Evolutionary conservation across 2,329 filamentous ascomycete species (phyloP).

Genomic region (Neofusicoccum ribis): DNA sequence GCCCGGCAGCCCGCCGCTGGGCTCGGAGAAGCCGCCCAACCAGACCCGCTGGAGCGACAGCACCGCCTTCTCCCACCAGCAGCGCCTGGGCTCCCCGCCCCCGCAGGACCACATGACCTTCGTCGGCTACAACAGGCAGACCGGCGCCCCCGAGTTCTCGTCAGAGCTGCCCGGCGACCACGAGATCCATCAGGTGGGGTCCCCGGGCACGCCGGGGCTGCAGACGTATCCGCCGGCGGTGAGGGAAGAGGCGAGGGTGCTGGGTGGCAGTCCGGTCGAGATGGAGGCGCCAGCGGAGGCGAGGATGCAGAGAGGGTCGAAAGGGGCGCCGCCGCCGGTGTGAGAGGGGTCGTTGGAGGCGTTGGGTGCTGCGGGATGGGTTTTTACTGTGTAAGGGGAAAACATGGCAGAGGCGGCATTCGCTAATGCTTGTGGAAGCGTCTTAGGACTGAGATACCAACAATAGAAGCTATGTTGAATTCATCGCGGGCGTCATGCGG

Average conservation of each 20-base stretch:
- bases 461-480: not conserved
- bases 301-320: no score
- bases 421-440: not conserved
- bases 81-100: not conserved
- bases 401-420: not conserved
- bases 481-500: not conserved
- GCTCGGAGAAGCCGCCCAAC: slow-evolving; percentile 2
- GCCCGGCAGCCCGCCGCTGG: not conserved
- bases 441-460: not conserved
- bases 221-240: not conserved
- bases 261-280: not conserved
- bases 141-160: slow-evolving; percentile 21
- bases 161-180: slow-evolving; percentile 15
- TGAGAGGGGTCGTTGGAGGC: not conserved
- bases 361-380: not conserved
- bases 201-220: not conserved
- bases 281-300: not conserved
- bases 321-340: not conserved
- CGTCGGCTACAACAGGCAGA: slow-evolving; percentile 22
- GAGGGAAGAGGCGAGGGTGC: not conserved
- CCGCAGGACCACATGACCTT: slow-evolving; percentile 17
- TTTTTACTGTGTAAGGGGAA: not conserved
- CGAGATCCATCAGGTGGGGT: slow-evolving; percentile 3
- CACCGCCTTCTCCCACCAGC: slow-evolving; percentile 2
- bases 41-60: slow-evolving; percentile 17